Conservation (phyloP, 192 early-diverging fungal genomes). For the Pilobolus umbonatus region DNA sequence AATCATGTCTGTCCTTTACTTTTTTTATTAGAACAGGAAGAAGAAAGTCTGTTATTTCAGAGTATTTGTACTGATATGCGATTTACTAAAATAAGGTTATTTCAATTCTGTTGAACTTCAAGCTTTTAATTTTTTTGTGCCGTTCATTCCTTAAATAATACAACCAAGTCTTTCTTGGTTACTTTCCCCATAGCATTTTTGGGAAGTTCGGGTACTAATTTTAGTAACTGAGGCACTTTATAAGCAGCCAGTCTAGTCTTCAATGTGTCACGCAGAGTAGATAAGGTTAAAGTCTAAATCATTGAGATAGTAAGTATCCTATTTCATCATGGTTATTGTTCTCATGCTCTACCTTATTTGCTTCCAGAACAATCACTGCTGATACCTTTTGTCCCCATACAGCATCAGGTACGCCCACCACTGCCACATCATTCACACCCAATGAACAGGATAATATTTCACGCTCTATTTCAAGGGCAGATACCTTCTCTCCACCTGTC, state of each 20-base stretch:
- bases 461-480: conserved; percentile 80
- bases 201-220: conserved; percentile 55
- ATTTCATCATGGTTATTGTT: conserved; percentile 3
- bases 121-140: neutral
- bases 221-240: conserved; percentile 63
- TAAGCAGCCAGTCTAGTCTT: conserved; percentile 65
- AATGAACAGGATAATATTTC: conserved; percentile 59
- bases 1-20: too few relatives aligned
- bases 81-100: too few relatives aligned
- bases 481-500: conserved; percentile 84
- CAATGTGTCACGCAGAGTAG: conserved; percentile 30
- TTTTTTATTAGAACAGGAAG: too few relatives aligned
- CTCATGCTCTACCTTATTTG: conserved; percentile 9
- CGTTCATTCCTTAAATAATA: conserved; percentile 38
- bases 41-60: too few relatives aligned
- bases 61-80: too few relatives aligned
- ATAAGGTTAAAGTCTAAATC: conserved; percentile 15
- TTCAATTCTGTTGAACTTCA: too few relatives aligned
- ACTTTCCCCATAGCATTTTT: conserved; percentile 89
- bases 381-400: conserved; percentile 77
- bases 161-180: conserved; percentile 70
- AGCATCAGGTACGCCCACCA: conserved; percentile 66
- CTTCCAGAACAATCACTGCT: conserved; percentile 54
- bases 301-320: conserved; percentile 2
- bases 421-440: conserved; percentile 62